These are phyloP conservation scores for Macrophomina pseudophaseolina DNA, from an alignment of 2,329 filamentous ascomycete species.

Conservation along the genomic window DNA sequence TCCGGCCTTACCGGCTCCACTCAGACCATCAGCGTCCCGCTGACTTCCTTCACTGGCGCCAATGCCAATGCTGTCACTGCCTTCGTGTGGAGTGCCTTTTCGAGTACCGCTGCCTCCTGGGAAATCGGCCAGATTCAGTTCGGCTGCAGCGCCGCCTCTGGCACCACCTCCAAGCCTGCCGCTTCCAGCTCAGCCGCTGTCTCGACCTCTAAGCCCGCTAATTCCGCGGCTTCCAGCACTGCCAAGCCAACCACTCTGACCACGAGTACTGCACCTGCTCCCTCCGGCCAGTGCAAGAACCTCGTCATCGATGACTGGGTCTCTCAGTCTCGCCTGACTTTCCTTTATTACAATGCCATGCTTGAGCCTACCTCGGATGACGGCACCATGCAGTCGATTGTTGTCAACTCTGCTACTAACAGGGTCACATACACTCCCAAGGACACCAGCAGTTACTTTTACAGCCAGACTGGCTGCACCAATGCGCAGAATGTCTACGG, in stretches of 20 bases:
- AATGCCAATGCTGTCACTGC: constrained; percentile 56
- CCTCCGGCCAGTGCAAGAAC: constrained; percentile 47
- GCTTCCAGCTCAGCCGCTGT: not conserved
- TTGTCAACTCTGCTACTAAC: constrained; percentile 52
- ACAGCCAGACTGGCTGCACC: constrained; percentile 61
- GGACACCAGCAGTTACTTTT: constrained; percentile 61
- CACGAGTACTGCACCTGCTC: constrained; percentile 27
- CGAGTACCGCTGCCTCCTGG: constrained; percentile 48
- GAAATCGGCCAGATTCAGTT: constrained; percentile 57
- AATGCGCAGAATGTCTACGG: constrained; percentile 58
- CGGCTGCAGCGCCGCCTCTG: constrained; percentile 41
- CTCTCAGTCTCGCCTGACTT: constrained; percentile 66
- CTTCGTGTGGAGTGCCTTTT: constrained; percentile 52
- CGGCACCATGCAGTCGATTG: constrained; percentile 61
- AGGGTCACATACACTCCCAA: constrained; percentile 59
- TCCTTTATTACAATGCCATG: constrained; percentile 66
- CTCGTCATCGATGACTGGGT: constrained; percentile 65
- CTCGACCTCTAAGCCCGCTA: constrained; percentile 23
- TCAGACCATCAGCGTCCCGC: constrained; percentile 58
- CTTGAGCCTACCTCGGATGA: constrained; percentile 62
- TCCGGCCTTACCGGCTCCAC: constrained; percentile 55
- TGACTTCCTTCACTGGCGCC: constrained; percentile 56
- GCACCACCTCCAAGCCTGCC: constrained; percentile 9
- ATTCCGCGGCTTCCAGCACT: constrained; percentile 6
- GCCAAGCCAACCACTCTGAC: constrained; percentile 24